A percentile compares a stretch with the other conserved stretches of the same genome.
These are phyloP conservation scores for Quillaja saponaria DNA, from an alignment of 306 rosid genomes.

Conservation along the genomic window DNA sequence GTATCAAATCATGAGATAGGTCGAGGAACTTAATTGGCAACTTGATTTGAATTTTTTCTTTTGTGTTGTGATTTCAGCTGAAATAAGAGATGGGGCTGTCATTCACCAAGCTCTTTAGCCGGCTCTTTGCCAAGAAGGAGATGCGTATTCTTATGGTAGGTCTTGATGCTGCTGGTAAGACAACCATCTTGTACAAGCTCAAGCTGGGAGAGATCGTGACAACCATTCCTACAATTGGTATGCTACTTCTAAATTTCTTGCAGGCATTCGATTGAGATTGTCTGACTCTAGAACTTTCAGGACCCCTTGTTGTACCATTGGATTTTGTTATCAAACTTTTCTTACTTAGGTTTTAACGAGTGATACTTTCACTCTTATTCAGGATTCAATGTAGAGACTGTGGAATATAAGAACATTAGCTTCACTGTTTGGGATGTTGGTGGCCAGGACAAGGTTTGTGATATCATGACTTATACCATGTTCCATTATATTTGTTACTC, in stretches of 20 bases:
- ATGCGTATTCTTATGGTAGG: constrained; percentile 60
- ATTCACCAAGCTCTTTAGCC: constrained; percentile 66
- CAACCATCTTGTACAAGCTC: constrained; percentile 74
- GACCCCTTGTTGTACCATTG: neutral
- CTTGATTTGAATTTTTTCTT: neutral
- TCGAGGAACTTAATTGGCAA: neutral
- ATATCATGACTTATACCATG: neutral
- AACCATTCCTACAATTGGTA: constrained; percentile 79
- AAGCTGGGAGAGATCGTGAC: constrained; percentile 74
- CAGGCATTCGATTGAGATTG: neutral
- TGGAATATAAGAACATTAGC: constrained; percentile 71
- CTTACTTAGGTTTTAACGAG: constrained; percentile 1
- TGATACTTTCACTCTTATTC: constrained; percentile 21
- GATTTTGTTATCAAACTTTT: neutral
- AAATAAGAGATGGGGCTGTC: constrained; percentile 60
- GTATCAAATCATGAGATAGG: constrained; percentile 5
- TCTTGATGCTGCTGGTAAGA: constrained; percentile 67
- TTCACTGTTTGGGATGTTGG: constrained; percentile 82
- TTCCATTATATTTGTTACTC: no score
- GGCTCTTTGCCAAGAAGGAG: constrained; percentile 75
- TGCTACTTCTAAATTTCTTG: constrained; percentile 9
- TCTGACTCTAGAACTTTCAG: neutral
- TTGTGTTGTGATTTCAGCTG: constrained; percentile 33
- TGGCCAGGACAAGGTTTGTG: constrained; percentile 74
- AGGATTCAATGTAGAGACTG: constrained; percentile 83